Percentiles rank a stretch among this genome's conserved stretches.
phyloP scores from a whole-genome alignment of 2,329 filamentous ascomycete genomes.

The Neopestalotiopsis sp. region DNA sequence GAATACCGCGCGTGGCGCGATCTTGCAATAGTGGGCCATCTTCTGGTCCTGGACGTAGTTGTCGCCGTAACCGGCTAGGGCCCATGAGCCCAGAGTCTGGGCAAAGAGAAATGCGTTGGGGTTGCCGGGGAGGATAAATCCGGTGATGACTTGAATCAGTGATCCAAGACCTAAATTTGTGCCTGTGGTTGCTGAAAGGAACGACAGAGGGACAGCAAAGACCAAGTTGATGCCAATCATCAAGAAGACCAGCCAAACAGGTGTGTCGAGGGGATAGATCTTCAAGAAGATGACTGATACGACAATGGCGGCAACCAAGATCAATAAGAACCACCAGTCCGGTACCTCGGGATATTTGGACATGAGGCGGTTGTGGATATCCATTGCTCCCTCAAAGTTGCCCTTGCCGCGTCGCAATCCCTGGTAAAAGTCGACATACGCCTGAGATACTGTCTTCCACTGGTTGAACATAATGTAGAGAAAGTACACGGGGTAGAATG shows the following conservation, averaged over 20 bases:
- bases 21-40: conserved; percentile 48
- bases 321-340: conserved; percentile 54
- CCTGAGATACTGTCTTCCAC: conserved; percentile 41
- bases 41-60: conserved; percentile 47
- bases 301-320: conserved; percentile 39
- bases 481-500: conserved; percentile 49
- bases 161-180: conserved; percentile 47
- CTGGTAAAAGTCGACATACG: conserved; percentile 44
- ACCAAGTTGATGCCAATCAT: conserved; percentile 43
- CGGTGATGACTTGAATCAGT: conserved; percentile 48
- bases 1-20: conserved; percentile 46
- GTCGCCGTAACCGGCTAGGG: conserved; percentile 29
- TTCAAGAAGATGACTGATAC: conserved; percentile 39
- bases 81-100: conserved; percentile 45
- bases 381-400: conserved; percentile 47
- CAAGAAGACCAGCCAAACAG: conserved; percentile 37
- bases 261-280: conserved; percentile 37
- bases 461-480: conserved; percentile 49
- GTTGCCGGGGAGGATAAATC: conserved; percentile 42
- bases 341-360: conserved; percentile 49
- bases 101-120: conserved; percentile 43
- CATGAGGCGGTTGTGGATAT: conserved; percentile 50
- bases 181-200: conserved; percentile 50
- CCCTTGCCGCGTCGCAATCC: conserved; percentile 43
- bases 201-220: conserved; percentile 48